phyloP scores from a whole-genome alignment of 1,284 basidiomycete genomes.

The Pisolithus thermaeus region DNA sequence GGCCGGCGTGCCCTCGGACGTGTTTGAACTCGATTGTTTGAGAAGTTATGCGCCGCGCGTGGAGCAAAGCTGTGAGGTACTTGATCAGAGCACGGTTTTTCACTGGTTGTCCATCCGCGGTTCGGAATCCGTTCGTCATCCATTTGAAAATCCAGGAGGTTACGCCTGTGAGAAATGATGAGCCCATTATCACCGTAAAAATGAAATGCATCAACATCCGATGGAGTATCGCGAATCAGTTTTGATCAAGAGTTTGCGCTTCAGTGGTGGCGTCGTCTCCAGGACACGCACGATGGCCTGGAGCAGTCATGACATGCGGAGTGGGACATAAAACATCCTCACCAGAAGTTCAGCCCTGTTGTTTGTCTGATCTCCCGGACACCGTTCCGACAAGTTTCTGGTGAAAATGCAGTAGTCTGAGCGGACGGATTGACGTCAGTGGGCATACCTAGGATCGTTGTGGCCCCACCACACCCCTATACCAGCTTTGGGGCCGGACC shows the following conservation, averaged over 20 bases:
- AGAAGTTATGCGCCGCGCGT: slow-evolving; percentile 40
- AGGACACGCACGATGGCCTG: slow-evolving; percentile 74
- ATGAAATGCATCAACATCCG: slow-evolving; percentile 40
- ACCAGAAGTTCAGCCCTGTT: slow-evolving; percentile 85
- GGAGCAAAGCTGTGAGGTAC: slow-evolving; percentile 53
- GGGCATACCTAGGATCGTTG: slow-evolving; percentile 49
- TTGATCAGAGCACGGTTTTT: slow-evolving; percentile 62
- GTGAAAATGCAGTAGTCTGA: not conserved
- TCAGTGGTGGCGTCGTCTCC: slow-evolving; percentile 53
- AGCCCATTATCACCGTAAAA: slow-evolving; percentile 4
- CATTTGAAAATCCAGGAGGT: slow-evolving; percentile 60
- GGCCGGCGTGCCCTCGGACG: slow-evolving; percentile 68
- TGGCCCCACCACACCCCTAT: slow-evolving; percentile 75
- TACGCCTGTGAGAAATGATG: slow-evolving; percentile 43
- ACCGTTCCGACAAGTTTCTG: slow-evolving; percentile 73
- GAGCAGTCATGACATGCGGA: slow-evolving; percentile 5
- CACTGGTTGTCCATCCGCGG: slow-evolving; percentile 45
- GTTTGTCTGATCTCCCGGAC: slow-evolving; percentile 82
- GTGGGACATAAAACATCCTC: slow-evolving; percentile 16
- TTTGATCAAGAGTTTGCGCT: slow-evolving; percentile 57
- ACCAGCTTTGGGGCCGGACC: slow-evolving; percentile 53
- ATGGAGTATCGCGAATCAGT: slow-evolving; percentile 77
- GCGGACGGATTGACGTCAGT: not conserved
- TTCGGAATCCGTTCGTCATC: slow-evolving; percentile 48
- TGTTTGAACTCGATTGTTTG: slow-evolving; percentile 55